These are phyloP conservation scores for Bifiguratus adelaidae DNA, from an alignment of 192 early-diverging fungal species.

Conservation along the genomic window DNA sequence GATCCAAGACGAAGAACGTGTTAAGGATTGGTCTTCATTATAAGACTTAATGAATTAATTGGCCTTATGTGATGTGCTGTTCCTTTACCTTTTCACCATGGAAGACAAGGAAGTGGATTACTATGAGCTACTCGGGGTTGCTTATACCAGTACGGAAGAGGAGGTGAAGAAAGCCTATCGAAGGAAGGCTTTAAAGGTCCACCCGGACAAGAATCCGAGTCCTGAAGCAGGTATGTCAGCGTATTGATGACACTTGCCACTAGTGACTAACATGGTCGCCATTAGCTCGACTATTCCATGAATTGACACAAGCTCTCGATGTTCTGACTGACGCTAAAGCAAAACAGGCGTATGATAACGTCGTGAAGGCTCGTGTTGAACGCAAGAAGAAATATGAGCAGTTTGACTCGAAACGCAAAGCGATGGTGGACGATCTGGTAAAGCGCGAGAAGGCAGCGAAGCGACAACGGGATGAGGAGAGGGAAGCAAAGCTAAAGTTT, in stretches of 20 bases:
- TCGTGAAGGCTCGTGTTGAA: constrained; percentile 27
- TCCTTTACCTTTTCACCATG: too few relatives aligned
- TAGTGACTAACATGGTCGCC: neutral
- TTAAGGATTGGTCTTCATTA: too few relatives aligned
- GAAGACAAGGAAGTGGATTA: constrained; percentile 36
- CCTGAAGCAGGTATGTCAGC: constrained; percentile 44
- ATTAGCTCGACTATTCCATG: constrained; percentile 24
- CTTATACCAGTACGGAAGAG: constrained; percentile 22
- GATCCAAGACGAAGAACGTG: too few relatives aligned
- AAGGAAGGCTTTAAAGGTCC: constrained; percentile 61
- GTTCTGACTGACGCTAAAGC: constrained; percentile 27
- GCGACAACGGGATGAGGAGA: constrained; percentile 15
- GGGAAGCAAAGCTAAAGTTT: constrained; percentile 5
- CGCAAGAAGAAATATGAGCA: constrained; percentile 25
- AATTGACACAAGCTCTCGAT: constrained; percentile 28
- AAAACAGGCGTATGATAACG: constrained; percentile 28
- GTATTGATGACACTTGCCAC: neutral
- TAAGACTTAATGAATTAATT: too few relatives aligned
- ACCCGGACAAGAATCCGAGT: constrained; percentile 83
- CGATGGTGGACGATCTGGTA: constrained; percentile 32
- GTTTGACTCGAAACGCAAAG: constrained; percentile 29
- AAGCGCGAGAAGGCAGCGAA: constrained; percentile 29
- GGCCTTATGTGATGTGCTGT: too few relatives aligned
- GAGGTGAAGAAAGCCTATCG: constrained; percentile 40
- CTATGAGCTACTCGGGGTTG: constrained; percentile 33